Percentiles rank a stretch among this genome's conserved stretches.
These are phyloP conservation scores for Thalassiosira exigua DNA, from an alignment of 352 stramenopile genomes.

Conservation along the genomic window DNA sequence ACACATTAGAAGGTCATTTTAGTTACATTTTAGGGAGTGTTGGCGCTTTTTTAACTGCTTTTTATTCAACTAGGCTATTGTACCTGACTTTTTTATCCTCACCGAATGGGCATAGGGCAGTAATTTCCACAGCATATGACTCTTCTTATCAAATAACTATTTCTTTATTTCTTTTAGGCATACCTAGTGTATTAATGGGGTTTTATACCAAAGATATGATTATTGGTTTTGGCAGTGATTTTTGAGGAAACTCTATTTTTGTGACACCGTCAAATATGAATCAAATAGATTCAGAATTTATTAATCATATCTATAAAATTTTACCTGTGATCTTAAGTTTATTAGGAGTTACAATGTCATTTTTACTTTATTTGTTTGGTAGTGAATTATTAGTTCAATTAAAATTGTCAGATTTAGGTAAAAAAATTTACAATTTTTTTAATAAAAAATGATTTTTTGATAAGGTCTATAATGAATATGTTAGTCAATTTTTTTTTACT, in stretches of 20 bases:
- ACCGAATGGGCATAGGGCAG: constrained; percentile 70
- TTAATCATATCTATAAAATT: constrained; percentile 63
- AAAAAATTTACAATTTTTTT: constrained; percentile 74
- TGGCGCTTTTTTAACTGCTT: constrained; percentile 76
- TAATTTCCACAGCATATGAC: constrained; percentile 62
- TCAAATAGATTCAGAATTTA: constrained; percentile 75
- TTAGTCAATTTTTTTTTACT: constrained; percentile 45
- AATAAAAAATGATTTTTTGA: constrained; percentile 70
- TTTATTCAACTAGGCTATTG: constrained; percentile 77
- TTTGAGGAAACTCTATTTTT: constrained; percentile 72
- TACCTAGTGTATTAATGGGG: constrained; percentile 77
- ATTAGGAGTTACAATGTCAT: constrained; percentile 47
- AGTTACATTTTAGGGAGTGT: constrained; percentile 68
- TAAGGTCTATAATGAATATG: constrained; percentile 46
- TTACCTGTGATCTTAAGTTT: constrained; percentile 65
- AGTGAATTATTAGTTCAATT: constrained; percentile 53
- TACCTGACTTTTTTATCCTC: constrained; percentile 70
- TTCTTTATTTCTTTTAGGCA: constrained; percentile 68
- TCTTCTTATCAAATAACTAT: constrained; percentile 67
- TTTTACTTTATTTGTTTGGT: constrained; percentile 64
- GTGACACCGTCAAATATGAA: constrained; percentile 63
- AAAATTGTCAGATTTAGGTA: constrained; percentile 44
- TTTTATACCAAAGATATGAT: constrained; percentile 81
- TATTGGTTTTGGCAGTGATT: constrained; percentile 78
- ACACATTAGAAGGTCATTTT: constrained; percentile 67